Base-by-base conservation (phyloP, 1,139 yeast genomes). In the Zygosaccharomyces sapae region DNA sequence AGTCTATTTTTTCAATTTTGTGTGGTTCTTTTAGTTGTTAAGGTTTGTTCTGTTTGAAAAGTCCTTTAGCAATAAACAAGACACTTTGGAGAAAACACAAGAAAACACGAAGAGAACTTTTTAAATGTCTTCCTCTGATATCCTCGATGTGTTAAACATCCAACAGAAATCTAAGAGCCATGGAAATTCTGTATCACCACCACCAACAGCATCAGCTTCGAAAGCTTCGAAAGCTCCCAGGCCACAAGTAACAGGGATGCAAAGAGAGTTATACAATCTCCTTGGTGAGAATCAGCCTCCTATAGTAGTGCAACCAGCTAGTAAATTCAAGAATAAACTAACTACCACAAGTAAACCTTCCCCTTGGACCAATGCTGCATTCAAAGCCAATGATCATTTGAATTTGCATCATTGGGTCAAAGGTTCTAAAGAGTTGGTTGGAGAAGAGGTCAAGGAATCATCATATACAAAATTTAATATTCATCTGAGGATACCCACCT, bases 261-360 rank as follows among this genome's bases (percentile, higher is more conserved):
- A 88, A 53, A 76, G 98, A 55, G 98, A 92, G 65, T 72, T 92
- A 46, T 90, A 85, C 66, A 86, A 85, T 57, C 73, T 94, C 50
- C 71, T 94, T 36, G 98, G 99, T 1, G 92, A 94, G 36, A 89
- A 88, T 65, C 82, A 95, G 1, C 97, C 98, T 0, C 94, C 98
- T 1, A 80, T 89, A 2, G 73, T 73, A 41, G 62, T 81, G 10
- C 70, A 77, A n/a, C 74, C 78, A 5, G 74, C 78, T 8, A 71
- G 73, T 43, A 78, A 79, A 54, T 80, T 81, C 57, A 86, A 85
- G 57, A 86, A 83, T 49, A 77, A 80, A 55, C 73, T 89, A 48
- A 78, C 79, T 50, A 71, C 83, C 57, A 68, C 71, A 40, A 74
- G 73, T 19, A 83, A 80, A 55, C 85, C 88, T 0, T 78, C 92